Percentiles rank a stretch among this genome's conserved stretches.
Conservation (phyloP, 345 rosid species). For the Camelina sativa region DNA sequence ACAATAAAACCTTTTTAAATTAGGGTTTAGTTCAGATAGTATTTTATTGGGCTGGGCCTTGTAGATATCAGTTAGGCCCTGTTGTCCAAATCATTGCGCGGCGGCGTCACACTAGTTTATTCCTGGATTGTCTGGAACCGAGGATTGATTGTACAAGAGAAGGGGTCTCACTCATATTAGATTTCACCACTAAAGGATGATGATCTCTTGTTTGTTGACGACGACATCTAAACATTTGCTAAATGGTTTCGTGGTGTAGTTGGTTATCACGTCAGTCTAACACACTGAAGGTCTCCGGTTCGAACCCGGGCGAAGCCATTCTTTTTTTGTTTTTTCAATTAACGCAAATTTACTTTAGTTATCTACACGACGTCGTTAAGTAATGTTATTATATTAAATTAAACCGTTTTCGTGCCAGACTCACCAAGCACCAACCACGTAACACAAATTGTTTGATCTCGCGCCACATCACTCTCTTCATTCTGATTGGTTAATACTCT, state of each 20-base stretch:
- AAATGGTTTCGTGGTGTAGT: slow-evolving; percentile 91
- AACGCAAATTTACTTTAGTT: background rate
- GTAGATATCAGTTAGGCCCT: no score
- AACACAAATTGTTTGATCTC: slow-evolving; percentile 7
- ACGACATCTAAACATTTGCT: rapidly evolving
- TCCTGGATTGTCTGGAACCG: no score
- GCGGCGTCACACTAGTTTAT: no score
- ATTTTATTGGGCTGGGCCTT: no score
- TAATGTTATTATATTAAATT: background rate
- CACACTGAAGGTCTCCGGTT: slow-evolving; percentile 99
- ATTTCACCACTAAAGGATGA: no score
- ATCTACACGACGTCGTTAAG: slow-evolving; percentile 22
- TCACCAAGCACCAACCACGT: slow-evolving; percentile 21
- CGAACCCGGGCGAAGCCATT: slow-evolving; percentile 73
- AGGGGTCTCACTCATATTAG: no score
- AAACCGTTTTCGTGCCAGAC: background rate
- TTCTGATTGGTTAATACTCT: slow-evolving; percentile 43
- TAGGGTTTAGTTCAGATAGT: no score
- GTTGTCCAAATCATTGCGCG: no score
- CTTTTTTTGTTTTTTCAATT: rapidly evolving
- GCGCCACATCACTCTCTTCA: slow-evolving; percentile 49
- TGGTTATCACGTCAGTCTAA: slow-evolving; percentile 99
- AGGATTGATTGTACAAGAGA: no score
- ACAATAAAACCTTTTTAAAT: no score
- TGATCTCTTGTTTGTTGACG: no score